Percentiles rank a stretch among this genome's conserved stretches.
phyloP scores from a whole-genome alignment of 129 eudicot species.

The Oenanthe sinensis region DNA sequence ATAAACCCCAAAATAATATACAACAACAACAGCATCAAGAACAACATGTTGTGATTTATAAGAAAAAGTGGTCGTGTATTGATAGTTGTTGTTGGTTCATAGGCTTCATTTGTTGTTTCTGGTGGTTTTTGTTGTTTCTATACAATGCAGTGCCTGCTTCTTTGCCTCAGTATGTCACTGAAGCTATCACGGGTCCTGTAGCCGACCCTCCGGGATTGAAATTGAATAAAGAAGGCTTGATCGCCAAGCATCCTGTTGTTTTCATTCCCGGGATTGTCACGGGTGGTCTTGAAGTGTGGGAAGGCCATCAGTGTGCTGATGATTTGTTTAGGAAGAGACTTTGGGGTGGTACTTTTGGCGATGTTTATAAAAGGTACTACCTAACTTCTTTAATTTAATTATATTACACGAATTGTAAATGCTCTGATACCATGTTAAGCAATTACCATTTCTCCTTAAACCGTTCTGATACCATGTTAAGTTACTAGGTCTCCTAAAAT shows the following conservation, averaged over 20 bases:
- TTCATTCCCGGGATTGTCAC: slow-evolving; percentile 76
- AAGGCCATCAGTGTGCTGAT: slow-evolving; percentile 67
- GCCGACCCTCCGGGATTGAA: slow-evolving; percentile 74
- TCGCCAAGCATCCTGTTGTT: slow-evolving; percentile 67
- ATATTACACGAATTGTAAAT: not conserved
- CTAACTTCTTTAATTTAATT: not conserved
- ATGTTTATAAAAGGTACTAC: slow-evolving; percentile 50
- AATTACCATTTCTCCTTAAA: no score
- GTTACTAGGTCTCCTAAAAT: no score
- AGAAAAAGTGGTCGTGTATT: slow-evolving; percentile 19
- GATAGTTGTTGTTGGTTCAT: slow-evolving; percentile 61
- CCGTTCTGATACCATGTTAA: no score
- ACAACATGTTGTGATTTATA: not conserved
- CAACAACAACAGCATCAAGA: not conserved
- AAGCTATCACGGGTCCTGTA: slow-evolving; percentile 68
- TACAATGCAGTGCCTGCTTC: slow-evolving; percentile 72
- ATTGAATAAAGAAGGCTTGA: slow-evolving; percentile 46
- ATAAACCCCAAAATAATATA: not conserved
- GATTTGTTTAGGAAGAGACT: slow-evolving; percentile 66
- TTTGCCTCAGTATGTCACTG: slow-evolving; percentile 63
- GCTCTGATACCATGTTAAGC: no score
- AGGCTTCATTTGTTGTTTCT: slow-evolving; percentile 48
- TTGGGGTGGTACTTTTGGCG: slow-evolving; percentile 84
- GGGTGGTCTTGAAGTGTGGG: slow-evolving; percentile 76
- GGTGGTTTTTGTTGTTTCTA: slow-evolving; percentile 60